These are phyloP conservation scores for Mycena venus DNA, from an alignment of 768 basidiomycete species.

Conservation along the genomic window DNA sequence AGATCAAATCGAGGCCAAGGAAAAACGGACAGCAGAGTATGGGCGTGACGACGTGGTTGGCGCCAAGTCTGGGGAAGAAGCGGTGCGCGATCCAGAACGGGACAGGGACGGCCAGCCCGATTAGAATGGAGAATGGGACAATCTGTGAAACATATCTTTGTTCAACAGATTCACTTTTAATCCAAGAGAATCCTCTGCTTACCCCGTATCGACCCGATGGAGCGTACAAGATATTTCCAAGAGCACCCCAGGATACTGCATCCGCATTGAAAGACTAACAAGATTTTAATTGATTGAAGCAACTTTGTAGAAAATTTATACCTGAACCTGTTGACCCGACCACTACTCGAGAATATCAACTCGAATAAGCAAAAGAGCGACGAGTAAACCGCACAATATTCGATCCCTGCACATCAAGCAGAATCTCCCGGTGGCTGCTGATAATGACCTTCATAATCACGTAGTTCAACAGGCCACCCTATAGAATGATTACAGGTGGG, in stretches of 20 bases:
- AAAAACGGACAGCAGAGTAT: slow-evolving; percentile 51
- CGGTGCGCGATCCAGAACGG: slow-evolving; percentile 65
- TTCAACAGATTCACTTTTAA: too few species aligned
- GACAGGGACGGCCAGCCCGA: slow-evolving; percentile 64
- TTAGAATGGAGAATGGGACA: slow-evolving; percentile 52
- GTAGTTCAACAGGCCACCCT: slow-evolving; percentile 57
- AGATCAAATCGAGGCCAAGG: background rate
- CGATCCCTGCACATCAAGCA: slow-evolving; percentile 69
- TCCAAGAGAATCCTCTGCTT: too few species aligned
- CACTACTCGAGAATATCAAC: slow-evolving; percentile 23
- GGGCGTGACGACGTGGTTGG: slow-evolving; percentile 63
- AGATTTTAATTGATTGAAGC: background rate
- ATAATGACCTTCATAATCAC: slow-evolving; percentile 58
- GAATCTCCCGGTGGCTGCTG: slow-evolving; percentile 59
- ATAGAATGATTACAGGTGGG: background rate
- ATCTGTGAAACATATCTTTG: background rate
- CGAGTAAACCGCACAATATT: slow-evolving; percentile 52
- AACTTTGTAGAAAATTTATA: slow-evolving; percentile 9
- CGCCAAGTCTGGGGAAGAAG: slow-evolving; percentile 57
- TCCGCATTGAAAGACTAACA: slow-evolving; percentile 55
- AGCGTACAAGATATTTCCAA: slow-evolving; percentile 60
- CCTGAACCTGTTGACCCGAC: slow-evolving; percentile 63
- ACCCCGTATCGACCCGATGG: slow-evolving; percentile 59
- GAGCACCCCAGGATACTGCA: slow-evolving; percentile 66
- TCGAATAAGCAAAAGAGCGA: background rate